Evolutionary conservation across 345 rosid genomes (phyloP).

Genomic region (Cochlearia excelsa): DNA sequence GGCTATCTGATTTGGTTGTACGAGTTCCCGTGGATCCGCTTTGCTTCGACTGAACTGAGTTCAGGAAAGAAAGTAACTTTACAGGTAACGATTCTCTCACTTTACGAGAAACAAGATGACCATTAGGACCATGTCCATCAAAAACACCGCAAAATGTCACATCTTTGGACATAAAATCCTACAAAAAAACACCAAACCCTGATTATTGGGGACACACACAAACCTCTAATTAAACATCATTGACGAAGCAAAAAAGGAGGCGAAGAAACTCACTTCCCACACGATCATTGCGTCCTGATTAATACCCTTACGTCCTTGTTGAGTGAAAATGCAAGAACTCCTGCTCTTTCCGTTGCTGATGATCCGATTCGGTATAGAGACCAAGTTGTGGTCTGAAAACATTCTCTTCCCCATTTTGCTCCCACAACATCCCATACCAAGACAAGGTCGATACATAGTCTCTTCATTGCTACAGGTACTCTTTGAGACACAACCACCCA

Average conservation of each 20-base stretch:
- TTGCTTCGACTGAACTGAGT: slow-evolving; percentile 53
- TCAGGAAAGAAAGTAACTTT: slow-evolving; percentile 62
- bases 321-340: slow-evolving; percentile 87
- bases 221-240: slow-evolving; percentile 15
- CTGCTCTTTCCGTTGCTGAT: slow-evolving; percentile 78
- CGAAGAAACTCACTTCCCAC: slow-evolving; percentile 83
- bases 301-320: slow-evolving; percentile 95
- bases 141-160: slow-evolving; percentile 90
- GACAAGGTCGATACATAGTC: slow-evolving; percentile 47
- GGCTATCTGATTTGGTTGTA: slow-evolving; percentile 48
- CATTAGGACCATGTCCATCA: slow-evolving; percentile 99
- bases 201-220: background rate
- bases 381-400: slow-evolving; percentile 72
- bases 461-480: slow-evolving; percentile 80
- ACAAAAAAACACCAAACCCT: slow-evolving; percentile 23
- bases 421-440: slow-evolving; percentile 62
- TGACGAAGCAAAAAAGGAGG: slow-evolving; percentile 19
- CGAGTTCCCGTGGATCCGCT: slow-evolving; percentile 48
- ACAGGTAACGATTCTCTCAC: slow-evolving; percentile 90
- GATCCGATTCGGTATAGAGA: slow-evolving; percentile 71
- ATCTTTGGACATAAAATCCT: slow-evolving; percentile 94
- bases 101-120: slow-evolving; percentile 96
- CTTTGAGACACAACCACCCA: slow-evolving; percentile 91
- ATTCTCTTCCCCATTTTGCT: slow-evolving; percentile 67
- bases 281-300: slow-evolving; percentile 98